These are phyloP conservation scores for Chamaecrista fasciculata DNA, from an alignment of 306 rosid species.

Conservation along the genomic window DNA sequence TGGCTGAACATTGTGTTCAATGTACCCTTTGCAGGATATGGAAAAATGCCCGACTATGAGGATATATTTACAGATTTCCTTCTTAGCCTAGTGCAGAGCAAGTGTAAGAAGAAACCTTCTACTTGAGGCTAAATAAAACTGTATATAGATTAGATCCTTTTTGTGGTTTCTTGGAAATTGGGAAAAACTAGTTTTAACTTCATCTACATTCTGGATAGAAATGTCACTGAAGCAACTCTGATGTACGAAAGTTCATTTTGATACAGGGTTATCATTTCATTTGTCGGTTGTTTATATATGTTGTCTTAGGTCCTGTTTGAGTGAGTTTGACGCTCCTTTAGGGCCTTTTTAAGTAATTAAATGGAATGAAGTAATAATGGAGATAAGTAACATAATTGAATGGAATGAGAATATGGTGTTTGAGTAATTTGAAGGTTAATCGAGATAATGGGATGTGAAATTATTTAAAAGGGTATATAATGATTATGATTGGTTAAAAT, in stretches of 20 bases:
- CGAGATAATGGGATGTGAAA: no score
- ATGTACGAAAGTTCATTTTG: conserved; percentile 17
- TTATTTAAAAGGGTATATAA: no score
- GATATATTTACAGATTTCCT: conserved; percentile 31
- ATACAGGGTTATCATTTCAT: neutral
- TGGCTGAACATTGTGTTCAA: neutral
- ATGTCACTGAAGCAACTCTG: conserved; percentile 32
- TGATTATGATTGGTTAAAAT: no score
- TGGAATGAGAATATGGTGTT: no score
- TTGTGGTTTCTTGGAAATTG: conserved; percentile 26
- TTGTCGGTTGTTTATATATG: neutral
- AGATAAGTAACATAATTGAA: no score
- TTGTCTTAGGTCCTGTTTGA: no score
- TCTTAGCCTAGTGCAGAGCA: conserved; percentile 31
- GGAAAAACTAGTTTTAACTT: conserved; percentile 14
- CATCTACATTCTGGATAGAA: conserved; percentile 17
- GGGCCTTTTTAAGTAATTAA: no score
- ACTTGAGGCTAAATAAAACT: neutral
- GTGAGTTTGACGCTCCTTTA: no score
- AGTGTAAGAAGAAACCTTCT: conserved; percentile 22
- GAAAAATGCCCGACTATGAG: conserved; percentile 41
- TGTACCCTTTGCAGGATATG: conserved; percentile 31
- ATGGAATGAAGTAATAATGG: no score
- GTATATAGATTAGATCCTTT: conserved; percentile 22
- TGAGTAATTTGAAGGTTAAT: no score